A percentile compares a stretch with the other conserved stretches of the same genome.
phyloP scores from a whole-genome alignment of 306 rosid genomes.

The Neltuma alba region DNA sequence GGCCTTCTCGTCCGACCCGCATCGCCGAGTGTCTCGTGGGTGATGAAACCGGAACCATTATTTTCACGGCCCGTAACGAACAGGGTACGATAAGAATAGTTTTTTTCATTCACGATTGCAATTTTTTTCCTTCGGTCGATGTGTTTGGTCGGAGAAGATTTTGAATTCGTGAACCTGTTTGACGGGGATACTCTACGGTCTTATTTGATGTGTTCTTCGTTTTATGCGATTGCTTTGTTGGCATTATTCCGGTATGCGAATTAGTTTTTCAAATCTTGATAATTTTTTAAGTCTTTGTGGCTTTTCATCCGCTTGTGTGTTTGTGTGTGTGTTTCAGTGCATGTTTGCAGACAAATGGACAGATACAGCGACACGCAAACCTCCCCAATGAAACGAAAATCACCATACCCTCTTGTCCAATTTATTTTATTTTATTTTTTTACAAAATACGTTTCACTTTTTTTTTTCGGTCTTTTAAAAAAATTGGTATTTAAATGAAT shows the following conservation, averaged over 20 bases:
- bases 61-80: conserved; percentile 87
- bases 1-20: conserved; percentile 51
- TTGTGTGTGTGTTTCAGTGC: not conserved
- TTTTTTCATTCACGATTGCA: not conserved
- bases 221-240: not conserved
- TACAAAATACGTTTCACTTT: no score
- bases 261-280: not conserved
- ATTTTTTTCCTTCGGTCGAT: not conserved
- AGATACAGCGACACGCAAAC: not conserved
- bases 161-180: not conserved
- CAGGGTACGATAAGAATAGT: conserved; percentile 53
- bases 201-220: not conserved
- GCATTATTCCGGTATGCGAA: not conserved
- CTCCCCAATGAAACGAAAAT: not conserved
- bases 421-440: no score
- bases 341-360: not conserved
- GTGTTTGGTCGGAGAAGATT: not conserved
- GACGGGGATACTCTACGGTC: not conserved
- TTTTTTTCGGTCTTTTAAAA: no score
- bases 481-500: not conserved
- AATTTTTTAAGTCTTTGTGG: not conserved
- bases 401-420: not conserved
- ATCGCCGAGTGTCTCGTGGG: conserved; percentile 81
- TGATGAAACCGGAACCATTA: conserved; percentile 74
- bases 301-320: not conserved